phyloP scores from a whole-genome alignment of 352 stramenopile genomes.

The Phytophthora citrophthora region DNA sequence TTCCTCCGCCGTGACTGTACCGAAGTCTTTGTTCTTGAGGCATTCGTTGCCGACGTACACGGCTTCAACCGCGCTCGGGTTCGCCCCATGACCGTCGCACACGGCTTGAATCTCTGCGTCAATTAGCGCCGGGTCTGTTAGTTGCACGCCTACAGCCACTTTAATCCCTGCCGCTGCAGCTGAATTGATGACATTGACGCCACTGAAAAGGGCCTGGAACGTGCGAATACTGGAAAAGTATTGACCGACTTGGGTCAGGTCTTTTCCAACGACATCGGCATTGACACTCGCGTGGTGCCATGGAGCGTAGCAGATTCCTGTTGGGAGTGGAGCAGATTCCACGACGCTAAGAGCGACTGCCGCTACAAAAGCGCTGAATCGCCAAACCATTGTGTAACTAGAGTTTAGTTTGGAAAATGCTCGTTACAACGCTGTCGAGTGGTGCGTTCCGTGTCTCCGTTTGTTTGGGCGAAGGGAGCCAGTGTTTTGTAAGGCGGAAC shows the following conservation, averaged over 20 bases:
- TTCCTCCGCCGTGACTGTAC: conserved; percentile 39
- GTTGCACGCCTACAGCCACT: conserved; percentile 72
- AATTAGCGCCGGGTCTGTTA: conserved; percentile 50
- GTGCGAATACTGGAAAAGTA: conserved; percentile 72
- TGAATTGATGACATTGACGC: conserved; percentile 63
- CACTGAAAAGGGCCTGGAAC: conserved; percentile 69
- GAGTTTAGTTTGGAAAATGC: conserved; percentile 9
- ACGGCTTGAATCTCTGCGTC: conserved; percentile 68
- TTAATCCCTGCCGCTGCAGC: conserved; percentile 59
- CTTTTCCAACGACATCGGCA: conserved; percentile 42
- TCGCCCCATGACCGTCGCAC: conserved; percentile 49
- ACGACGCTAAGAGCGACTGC: conserved; percentile 14
- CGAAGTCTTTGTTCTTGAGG: conserved; percentile 64
- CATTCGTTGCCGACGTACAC: conserved; percentile 86
- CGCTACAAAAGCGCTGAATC: conserved; percentile 18
- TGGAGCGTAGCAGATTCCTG: conserved; percentile 38
- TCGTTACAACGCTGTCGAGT: conserved; percentile 14
- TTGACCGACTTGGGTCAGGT: conserved; percentile 46
- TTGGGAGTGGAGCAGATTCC: conserved; percentile 27
- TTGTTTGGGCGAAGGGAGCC: conserved; percentile 17
- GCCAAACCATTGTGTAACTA: conserved; percentile 30
- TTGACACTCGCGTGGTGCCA: conserved; percentile 51
- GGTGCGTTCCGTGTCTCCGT: conserved; percentile 17
- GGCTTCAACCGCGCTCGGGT: conserved; percentile 52
- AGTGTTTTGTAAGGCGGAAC: conserved; percentile 23